Conservation (phyloP, 176 grass and related monocot species). For the Saccharum officinarum region DNA sequence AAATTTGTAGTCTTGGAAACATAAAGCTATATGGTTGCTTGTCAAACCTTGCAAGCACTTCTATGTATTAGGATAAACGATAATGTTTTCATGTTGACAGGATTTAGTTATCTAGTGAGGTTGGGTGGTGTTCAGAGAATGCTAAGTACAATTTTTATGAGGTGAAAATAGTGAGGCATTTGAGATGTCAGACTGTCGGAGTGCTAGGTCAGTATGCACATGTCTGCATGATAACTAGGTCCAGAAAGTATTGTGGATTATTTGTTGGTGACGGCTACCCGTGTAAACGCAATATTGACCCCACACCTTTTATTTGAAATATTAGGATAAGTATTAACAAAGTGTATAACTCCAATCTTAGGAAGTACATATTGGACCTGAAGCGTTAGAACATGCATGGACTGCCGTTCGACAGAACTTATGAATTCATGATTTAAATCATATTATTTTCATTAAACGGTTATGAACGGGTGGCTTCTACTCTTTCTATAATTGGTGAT, state of each 20-base stretch:
- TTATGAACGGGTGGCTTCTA: neutral
- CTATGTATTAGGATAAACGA: conserved; percentile 10
- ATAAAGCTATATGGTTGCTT: neutral
- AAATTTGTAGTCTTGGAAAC: neutral
- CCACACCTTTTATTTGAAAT: neutral
- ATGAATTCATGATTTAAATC: conserved; percentile 5
- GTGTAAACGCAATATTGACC: neutral
- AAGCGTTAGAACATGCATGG: neutral
- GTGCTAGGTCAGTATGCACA: neutral
- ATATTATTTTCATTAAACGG: neutral
- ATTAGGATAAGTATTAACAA: neutral
- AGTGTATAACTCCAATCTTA: neutral
- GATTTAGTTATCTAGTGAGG: neutral
- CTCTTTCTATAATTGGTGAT: neutral
- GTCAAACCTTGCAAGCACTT: neutral
- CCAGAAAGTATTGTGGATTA: conserved; percentile 8
- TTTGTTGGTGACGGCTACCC: neutral
- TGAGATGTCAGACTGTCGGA: neutral
- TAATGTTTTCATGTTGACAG: conserved; percentile 16
- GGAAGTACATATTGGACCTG: neutral
- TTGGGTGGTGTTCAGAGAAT: conserved; percentile 2
- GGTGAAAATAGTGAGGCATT: conserved; percentile 24
- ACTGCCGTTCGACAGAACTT: neutral
- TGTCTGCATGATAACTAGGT: neutral
- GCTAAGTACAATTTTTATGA: neutral